Percentiles rank a stretch among this genome's conserved stretches.
Conservation (phyloP, 1,139 yeast species). For the Sugiyamaella sp. region DNA sequence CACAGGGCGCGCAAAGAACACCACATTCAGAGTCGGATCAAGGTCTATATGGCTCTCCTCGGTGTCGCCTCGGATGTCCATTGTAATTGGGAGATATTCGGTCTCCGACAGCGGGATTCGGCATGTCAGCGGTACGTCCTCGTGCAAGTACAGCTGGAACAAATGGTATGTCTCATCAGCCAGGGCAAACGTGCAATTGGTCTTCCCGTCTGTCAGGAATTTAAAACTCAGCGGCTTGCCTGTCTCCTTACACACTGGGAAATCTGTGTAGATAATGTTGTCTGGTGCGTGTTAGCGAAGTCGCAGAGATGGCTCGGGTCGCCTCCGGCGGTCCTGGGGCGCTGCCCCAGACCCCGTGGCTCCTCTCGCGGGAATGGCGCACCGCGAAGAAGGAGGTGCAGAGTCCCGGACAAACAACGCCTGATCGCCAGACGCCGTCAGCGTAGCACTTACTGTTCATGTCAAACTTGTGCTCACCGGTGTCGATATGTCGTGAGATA, state of each 20-base stretch:
- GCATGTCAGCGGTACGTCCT: slow-evolving; percentile 77
- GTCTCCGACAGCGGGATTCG: slow-evolving; percentile 47
- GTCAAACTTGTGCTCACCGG: slow-evolving; percentile 76
- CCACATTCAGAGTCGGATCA: slow-evolving; percentile 60
- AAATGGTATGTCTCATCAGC: slow-evolving; percentile 72
- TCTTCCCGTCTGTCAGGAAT: slow-evolving; percentile 56
- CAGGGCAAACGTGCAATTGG: slow-evolving; percentile 64
- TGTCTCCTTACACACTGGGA: slow-evolving; percentile 68
- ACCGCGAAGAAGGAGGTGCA: background rate
- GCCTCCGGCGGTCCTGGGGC: slow-evolving; percentile 6
- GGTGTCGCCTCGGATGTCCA: slow-evolving; percentile 68
- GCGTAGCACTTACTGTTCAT: slow-evolving; percentile 39
- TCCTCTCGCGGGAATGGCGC: background rate
- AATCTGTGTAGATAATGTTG: slow-evolving; percentile 59
- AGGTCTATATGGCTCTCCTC: slow-evolving; percentile 72
- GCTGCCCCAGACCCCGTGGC: background rate
- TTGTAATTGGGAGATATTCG: slow-evolving; percentile 57
- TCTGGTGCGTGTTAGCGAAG: slow-evolving; percentile 20
- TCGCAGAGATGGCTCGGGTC: background rate
- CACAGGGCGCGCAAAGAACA: slow-evolving; percentile 41
- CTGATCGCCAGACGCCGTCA: background rate
- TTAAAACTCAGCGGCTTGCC: slow-evolving; percentile 57
- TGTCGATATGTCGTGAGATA: slow-evolving; percentile 67
- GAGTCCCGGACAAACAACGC: background rate
- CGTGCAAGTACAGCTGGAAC: slow-evolving; percentile 74